Evolutionary conservation across 1,284 basidiomycete genomes (phyloP).

Genomic region (Ganoderma boninense): DNA sequence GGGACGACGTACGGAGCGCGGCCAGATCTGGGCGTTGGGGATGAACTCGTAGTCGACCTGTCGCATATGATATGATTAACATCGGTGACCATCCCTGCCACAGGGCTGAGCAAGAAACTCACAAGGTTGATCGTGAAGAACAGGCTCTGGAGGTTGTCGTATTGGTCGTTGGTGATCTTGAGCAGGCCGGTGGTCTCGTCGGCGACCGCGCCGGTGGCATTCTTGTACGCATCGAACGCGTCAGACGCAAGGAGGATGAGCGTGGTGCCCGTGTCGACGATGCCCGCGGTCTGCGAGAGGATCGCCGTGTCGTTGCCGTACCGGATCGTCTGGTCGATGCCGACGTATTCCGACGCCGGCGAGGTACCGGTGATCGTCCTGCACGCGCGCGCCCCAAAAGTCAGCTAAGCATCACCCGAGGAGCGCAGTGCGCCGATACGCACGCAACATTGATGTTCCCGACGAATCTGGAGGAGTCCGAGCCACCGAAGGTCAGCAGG

Average conservation of each 20-base stretch:
- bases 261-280: conserved; percentile 7
- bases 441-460: conserved; percentile 57
- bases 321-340: conserved; percentile 49
- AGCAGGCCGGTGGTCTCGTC: conserved; percentile 34
- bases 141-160: conserved; percentile 30
- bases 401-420: background rate
- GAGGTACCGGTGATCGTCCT: conserved; percentile 39
- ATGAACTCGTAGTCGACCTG: conserved; percentile 12
- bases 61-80: background rate
- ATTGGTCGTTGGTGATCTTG: conserved; percentile 27
- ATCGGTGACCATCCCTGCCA: background rate
- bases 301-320: conserved; percentile 34
- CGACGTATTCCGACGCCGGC: conserved; percentile 56
- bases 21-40: conserved; percentile 19
- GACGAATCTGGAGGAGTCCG: conserved; percentile 57
- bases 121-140: conserved; percentile 34
- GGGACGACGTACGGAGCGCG: conserved; percentile 15
- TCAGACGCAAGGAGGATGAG: conserved; percentile 14
- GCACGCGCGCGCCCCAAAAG: background rate
- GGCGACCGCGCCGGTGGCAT: conserved; percentile 28
- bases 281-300: background rate
- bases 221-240: conserved; percentile 30
- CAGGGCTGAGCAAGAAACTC: background rate
- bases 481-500: conserved; percentile 52
- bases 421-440: conserved; percentile 26